Conservation (phyloP, 371 early-diverging fungal species). For the Smittium mucronatum region DNA sequence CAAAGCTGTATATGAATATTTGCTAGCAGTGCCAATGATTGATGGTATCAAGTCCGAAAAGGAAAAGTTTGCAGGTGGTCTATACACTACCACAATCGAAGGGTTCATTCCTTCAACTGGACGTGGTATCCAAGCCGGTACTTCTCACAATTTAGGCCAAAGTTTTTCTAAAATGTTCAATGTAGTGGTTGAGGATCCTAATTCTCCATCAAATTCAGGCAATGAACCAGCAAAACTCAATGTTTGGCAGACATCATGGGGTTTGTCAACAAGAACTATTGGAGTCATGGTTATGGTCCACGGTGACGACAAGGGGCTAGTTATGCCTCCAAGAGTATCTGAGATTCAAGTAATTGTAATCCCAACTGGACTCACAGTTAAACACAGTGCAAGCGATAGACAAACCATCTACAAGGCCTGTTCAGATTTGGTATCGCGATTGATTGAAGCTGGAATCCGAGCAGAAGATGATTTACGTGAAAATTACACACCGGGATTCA, state of each 20-base stretch:
- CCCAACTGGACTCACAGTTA: constrained; percentile 91
- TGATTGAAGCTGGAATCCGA: constrained; percentile 73
- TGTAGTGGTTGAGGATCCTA: constrained; percentile 66
- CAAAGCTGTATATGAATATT: constrained; percentile 91
- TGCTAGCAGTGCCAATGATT: constrained; percentile 97
- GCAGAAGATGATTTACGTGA: constrained; percentile 83
- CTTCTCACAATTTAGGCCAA: constrained; percentile 98
- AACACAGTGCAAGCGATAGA: constrained; percentile 61
- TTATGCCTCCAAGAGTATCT: constrained; percentile 96
- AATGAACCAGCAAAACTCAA: constrained; percentile 48
- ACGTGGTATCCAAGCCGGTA: constrained; percentile 99
- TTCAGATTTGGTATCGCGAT: constrained; percentile 48
- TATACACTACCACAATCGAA: constrained; percentile 97
- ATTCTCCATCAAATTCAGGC: constrained; percentile 29
- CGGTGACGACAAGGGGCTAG: constrained; percentile 97
- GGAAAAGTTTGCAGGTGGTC: constrained; percentile 99
- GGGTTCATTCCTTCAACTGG: constrained; percentile 98
- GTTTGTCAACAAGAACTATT: constrained; percentile 97
- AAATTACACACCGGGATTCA: constrained; percentile 94
- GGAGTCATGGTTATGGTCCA: constrained; percentile 99
- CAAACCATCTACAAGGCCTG: constrained; percentile 48
- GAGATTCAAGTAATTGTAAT: constrained; percentile 87
- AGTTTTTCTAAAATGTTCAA: constrained; percentile 99
- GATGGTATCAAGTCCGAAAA: constrained; percentile 98
- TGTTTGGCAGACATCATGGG: constrained; percentile 99